These are phyloP conservation scores for Ogataea hybrid DNA, from an alignment of 1,139 yeast species.

Conservation along the genomic window DNA sequence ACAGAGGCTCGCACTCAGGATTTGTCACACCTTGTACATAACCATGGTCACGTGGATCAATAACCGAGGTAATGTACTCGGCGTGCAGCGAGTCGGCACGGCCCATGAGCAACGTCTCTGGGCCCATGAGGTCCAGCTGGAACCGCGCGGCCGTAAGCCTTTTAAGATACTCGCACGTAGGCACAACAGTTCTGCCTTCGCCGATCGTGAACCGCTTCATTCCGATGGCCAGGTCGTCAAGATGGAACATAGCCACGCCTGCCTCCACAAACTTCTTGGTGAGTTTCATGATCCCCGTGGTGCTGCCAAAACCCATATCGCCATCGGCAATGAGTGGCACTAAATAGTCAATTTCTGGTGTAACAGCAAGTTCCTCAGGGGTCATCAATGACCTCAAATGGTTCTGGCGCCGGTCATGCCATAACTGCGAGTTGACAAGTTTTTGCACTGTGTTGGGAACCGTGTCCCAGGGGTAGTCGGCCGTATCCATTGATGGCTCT, in stretches of 20 bases:
- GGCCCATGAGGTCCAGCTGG: conserved; percentile 67
- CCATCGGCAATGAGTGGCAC: conserved; percentile 67
- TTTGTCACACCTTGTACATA: conserved; percentile 51
- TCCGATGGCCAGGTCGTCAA: conserved; percentile 59
- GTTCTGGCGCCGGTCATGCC: conserved; percentile 55
- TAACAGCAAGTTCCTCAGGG: conserved; percentile 25
- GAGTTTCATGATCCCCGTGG: conserved; percentile 59
- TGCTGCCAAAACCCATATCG: conserved; percentile 68
- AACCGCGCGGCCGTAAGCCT: conserved; percentile 57
- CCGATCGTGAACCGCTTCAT: conserved; percentile 66
- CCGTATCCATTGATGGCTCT: conserved; percentile 63
- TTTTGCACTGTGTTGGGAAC: conserved; percentile 66
- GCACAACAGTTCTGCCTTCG: conserved; percentile 62
- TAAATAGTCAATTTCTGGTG: conserved; percentile 46
- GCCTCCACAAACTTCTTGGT: conserved; percentile 62
- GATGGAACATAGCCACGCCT: conserved; percentile 65
- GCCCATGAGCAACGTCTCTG: conserved; percentile 57
- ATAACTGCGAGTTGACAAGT: conserved; percentile 54
- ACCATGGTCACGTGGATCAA: conserved; percentile 58
- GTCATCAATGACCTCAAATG: conserved; percentile 18
- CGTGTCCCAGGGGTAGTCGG: conserved; percentile 65
- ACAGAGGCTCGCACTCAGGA: conserved; percentile 42
- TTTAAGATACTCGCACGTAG: conserved; percentile 56
- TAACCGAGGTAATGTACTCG: conserved; percentile 51
- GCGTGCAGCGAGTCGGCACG: conserved; percentile 62